Evolutionary conservation across 257 asterid genomes (phyloP).

Genomic region (Rhazya stricta): DNA sequence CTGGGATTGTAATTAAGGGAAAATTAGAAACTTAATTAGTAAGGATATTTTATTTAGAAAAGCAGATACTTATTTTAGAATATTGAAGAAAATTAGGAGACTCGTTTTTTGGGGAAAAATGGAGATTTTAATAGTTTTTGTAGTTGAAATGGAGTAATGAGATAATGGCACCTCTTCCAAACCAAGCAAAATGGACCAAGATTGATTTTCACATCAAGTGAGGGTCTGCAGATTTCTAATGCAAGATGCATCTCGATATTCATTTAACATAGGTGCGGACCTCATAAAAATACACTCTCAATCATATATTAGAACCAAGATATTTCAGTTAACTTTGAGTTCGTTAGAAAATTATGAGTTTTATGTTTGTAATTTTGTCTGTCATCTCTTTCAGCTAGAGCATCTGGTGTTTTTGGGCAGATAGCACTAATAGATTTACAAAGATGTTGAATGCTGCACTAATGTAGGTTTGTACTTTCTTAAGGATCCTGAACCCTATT

Average conservation of each 20-base stretch:
- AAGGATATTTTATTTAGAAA: neutral
- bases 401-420: neutral
- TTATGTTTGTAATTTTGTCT: neutral
- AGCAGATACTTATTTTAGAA: neutral
- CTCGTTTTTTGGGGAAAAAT: too few species aligned
- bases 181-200: neutral
- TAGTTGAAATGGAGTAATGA: too few species aligned
- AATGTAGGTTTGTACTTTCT: neutral
- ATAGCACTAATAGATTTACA: neutral
- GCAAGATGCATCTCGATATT: neutral
- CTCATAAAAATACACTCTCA: neutral
- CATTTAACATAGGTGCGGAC: neutral
- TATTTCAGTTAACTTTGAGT: neutral
- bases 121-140: too few species aligned
- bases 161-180: neutral
- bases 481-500: neutral
- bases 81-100: too few species aligned
- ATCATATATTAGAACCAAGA: neutral
- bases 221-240: neutral
- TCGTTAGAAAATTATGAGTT: neutral
- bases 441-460: neutral
- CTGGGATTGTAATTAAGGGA: neutral
- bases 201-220: neutral
- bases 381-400: neutral
- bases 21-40: neutral